Evolutionary conservation across 1,284 basidiomycete species (phyloP).

Genomic region (Sanghuangporus sanghuang): DNA sequence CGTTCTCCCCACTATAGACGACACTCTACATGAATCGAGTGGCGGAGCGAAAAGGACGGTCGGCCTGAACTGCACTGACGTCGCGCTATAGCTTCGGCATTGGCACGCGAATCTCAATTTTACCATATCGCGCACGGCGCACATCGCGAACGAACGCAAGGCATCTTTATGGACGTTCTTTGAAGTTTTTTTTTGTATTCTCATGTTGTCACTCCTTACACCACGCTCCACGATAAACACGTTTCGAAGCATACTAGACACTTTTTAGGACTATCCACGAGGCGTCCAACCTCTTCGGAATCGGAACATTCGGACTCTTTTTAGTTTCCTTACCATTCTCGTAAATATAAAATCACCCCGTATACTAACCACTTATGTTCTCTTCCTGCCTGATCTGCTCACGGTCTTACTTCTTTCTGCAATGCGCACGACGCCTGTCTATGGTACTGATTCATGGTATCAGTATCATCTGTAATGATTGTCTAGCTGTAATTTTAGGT

Average conservation of each 20-base stretch:
- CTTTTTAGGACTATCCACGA: background rate
- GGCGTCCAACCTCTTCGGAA: background rate
- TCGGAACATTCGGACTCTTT: background rate
- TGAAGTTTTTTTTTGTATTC: background rate
- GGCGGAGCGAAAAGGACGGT: background rate
- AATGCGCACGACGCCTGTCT: background rate
- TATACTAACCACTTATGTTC: background rate
- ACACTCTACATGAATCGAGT: background rate
- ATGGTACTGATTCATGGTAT: background rate
- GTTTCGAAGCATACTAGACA: background rate
- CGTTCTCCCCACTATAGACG: background rate
- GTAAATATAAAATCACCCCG: background rate
- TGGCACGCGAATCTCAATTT: background rate
- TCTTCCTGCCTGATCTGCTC: background rate
- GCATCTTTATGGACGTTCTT: background rate
- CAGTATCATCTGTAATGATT: too few species aligned
- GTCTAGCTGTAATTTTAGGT: too few species aligned
- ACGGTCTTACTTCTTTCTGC: background rate
- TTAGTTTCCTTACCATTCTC: background rate
- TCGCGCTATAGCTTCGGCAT: slow-evolving; percentile 2
- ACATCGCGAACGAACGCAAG: background rate
- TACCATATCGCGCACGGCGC: background rate
- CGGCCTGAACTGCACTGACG: slow-evolving; percentile 12
- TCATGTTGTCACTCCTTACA: background rate
- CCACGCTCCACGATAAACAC: background rate